Base-by-base conservation (phyloP, 768 basidiomycete species). In the Suillus subaureus region DNA sequence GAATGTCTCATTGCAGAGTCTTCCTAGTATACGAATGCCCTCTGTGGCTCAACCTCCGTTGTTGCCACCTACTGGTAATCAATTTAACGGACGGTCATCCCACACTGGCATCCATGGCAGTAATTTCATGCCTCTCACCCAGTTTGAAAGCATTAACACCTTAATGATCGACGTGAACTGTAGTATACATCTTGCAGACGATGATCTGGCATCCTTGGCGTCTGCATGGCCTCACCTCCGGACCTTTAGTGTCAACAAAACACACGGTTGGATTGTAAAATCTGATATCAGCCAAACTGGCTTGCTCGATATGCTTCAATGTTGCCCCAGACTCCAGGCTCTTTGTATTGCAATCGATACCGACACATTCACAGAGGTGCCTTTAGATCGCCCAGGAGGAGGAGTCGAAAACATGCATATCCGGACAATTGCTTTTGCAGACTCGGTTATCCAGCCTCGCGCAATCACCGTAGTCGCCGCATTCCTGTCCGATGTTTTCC, bases 401-500 rank as follows among this genome's bases (percentile, higher is more conserved):
- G 57, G 57, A 18, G 5, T 42, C 26, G 16, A 40, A 42, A 60
- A 60, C 26, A 60, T 12, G 26, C 40, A 40, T 37, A 26, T 40
- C 18, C 26, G 39, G 11, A 42, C 26, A 12, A 26, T 60, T 12
- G 16, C 1, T 60, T 40, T 60, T 40, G 57, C 39, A 18, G 26
- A 60, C 26, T 60, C 57, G 6, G 18, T 18, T 21, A 60, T 60
- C 39, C 39, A 60, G 21, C 23, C 5, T 40, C 15, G 18, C 11
- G 39, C 39, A 28, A 21, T 4, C 16, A 42, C 26, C 11, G 26
- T 28, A 28, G 57, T 60, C 26, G 57, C 57, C 21, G 57, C 57
- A 26, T 60, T 60, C 57, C 16, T 58, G 8, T 58, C 37, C 56
- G 56, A 58, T 26, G 15, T 58, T 40, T 42, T 60, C 26, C 57